A percentile compares a stretch with the other conserved stretches of the same genome.
phyloP scores from a whole-genome alignment of 176 grass and related monocot genomes.

The Sorghum bicolor region Sorghum_bicolor_NCBIv3 NC_012872.2:13624001-13624500 shows the following conservation, averaged over 20 bases:
- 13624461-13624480: conserved; percentile 42
- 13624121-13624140: conserved; percentile 24
- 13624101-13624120: conserved; percentile 28
- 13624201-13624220: neutral
- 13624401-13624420: conserved; percentile 31
- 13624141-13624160: neutral
- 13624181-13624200: conserved; percentile 33
- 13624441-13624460: conserved; percentile 49
- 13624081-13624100: conserved; percentile 46
- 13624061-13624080: conserved; percentile 25
- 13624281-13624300: conserved; percentile 34
- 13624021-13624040: conserved; percentile 20
- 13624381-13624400: conserved; percentile 22
- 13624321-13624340: conserved; percentile 36
- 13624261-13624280: conserved; percentile 45
- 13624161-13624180: conserved; percentile 47
- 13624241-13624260: conserved; percentile 18
- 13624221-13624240: conserved; percentile 25
- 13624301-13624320: neutral
- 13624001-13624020: conserved; percentile 21
- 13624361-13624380: neutral
- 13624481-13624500: neutral
- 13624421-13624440: conserved; percentile 20
- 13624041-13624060: conserved; percentile 30
- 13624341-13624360: conserved; percentile 52